Evolutionary conservation across 768 basidiomycete species (phyloP), one percentile per base, ranked within the genome.

Genomic region (Neoboletus brunneissimus): DNA sequence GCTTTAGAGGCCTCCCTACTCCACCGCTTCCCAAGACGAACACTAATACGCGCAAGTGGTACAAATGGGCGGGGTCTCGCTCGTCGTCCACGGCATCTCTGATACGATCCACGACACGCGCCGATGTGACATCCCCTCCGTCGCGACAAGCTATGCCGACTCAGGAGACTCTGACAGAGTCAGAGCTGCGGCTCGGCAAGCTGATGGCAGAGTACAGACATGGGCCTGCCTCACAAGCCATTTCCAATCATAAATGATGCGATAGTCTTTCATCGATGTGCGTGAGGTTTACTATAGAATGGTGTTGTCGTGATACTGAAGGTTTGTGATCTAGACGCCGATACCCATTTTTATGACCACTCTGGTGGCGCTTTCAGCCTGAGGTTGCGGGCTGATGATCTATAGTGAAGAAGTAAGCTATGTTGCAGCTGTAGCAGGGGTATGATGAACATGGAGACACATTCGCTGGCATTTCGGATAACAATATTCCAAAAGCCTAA

Each of bases 11-110:
- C 16, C 0, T 29, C 10, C n/a, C 22, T 25, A 45, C 49, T 1
- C 58, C 58, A 20, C 6, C 41, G 1, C 47, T 55, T 16, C 56
- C 53, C 1, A 22, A 32, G 34, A n/a, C 34, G 38, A 25, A 48
- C 7, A 6, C 37, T 16, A 44, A 44, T 16, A 23, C 35, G 27
- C 48, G 45, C 4, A 61, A 60, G 54, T 68, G 60, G 66, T 67
- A 63, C 42, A 52, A 47, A 34, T 53, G 55, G 37, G 37, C 2
- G 13, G 18, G 0, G 63, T 53, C 65, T 5, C 38, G 40, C 31
- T 53, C 55, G 1, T 62, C 56, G 9, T 66, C 62, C 16, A 62
- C 60, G 8, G 23, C 48, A 7, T 62, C 63, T 12, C 41, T 67
- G 42, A 45, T 59, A 1, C 51, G 35, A 40, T 25, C 41, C 16